Base-by-base conservation (phyloP, 2,329 filamentous ascomycete species). In the Pseudogymnoascus sp. region DNA sequence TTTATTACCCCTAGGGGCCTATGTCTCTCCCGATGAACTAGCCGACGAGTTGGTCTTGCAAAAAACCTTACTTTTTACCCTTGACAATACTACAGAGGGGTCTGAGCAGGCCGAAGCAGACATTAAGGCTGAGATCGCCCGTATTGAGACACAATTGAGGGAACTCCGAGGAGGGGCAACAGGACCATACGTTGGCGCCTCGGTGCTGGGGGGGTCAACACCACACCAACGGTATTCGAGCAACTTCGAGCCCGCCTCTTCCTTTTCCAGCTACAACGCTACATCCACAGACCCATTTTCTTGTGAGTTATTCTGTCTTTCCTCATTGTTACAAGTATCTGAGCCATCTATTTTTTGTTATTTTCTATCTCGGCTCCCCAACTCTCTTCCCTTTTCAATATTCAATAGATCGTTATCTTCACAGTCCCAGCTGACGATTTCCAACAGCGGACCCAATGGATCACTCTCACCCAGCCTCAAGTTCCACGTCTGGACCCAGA, bases 11-110 rank as follows among this genome's bases (percentile, higher is more conserved):
- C 28, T 57, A 21, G 58, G 58, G 28, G 39, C 41, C 45, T 60
- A 60, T 18, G 48, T 56, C n/a, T 60, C 58, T 13, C 38, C 28
- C 13, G 59, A 34, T 59, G 59, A 60, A 23, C 26, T 60, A 3
- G 52, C 52, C 21, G 59, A 60, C 19, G 59, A 61, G 23, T 33
- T 61, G 15, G 23, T 28, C n/a, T 59, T 59, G 13, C 60, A 61
- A 39, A 67, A 69, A 48, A 72, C 73, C 59, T 71, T 78, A 34
- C 68, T 77, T 10, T 66, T 67, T 10, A 77, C 75, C 3, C 69
- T 78, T n/a, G 39, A 56, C 19, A 57, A 62, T 18, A 55, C 63
- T 3, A 23, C 61, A 5, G 55, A 64, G 6, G 48, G 64, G 3
- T 61, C 64, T 26, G 63, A 66, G 9, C 59, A 65, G 26, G 57